Evolutionary conservation across 140 eudicot genomes (phyloP).

Genomic region (Stevia rebaudiana): DNA sequence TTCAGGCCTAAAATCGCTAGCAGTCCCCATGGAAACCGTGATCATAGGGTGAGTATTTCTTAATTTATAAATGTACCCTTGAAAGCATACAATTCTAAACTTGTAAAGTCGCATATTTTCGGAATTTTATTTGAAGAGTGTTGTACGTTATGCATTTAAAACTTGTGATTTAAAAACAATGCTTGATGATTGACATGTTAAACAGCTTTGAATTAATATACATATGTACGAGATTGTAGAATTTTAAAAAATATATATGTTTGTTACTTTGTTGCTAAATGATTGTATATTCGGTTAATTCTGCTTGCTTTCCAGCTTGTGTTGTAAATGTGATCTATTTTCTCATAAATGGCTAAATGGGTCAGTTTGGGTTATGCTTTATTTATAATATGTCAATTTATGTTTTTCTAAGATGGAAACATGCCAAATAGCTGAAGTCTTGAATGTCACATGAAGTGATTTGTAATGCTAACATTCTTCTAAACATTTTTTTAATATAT

Average conservation of each 20-base stretch:
- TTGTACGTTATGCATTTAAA: not conserved
- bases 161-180: not conserved
- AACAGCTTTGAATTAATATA: not conserved
- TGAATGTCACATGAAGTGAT: not conserved
- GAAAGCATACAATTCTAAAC: not conserved
- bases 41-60: constrained; percentile 44
- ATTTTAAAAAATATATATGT: not conserved
- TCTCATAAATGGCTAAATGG: not conserved
- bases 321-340: not conserved
- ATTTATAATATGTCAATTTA: not conserved
- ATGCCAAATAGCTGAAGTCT: not conserved
- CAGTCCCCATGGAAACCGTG: constrained; percentile 86
- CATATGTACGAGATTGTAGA: not conserved
- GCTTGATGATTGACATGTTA: not conserved
- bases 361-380: not conserved
- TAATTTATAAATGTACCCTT: not conserved
- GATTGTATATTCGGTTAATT: not conserved
- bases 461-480: not conserved
- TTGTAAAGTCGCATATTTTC: no score
- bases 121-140: no score
- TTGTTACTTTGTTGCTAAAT: not conserved
- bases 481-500: not conserved
- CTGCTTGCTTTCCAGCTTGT: not conserved
- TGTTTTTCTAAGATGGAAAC: not conserved
- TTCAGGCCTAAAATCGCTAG: constrained; percentile 91